Percentiles rank a stretch among this genome's conserved stretches.
These are phyloP conservation scores for Apodospora peruviana DNA, from an alignment of 495 filamentous ascomycete genomes.

Conservation along the genomic window DNA sequence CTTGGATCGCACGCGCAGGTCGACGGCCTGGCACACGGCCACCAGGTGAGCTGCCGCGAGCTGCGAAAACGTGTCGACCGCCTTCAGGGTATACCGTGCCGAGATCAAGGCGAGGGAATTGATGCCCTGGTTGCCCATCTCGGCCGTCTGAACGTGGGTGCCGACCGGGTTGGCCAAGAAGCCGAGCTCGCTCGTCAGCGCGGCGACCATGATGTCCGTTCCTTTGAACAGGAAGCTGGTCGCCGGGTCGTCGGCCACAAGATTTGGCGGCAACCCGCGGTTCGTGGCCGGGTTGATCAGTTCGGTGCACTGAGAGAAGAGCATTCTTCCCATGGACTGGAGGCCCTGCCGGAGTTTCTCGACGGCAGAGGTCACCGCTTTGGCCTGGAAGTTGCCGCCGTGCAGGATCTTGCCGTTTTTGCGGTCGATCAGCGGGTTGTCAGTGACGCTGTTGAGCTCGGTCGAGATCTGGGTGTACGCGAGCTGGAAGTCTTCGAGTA, in stretches of 20 bases:
- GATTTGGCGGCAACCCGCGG: conserved; percentile 47
- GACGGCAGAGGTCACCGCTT: conserved; percentile 42
- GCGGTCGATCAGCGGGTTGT: conserved; percentile 50
- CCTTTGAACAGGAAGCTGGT: conserved; percentile 46
- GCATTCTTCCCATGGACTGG: conserved; percentile 45
- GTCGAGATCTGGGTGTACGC: conserved; percentile 37
- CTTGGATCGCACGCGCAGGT: conserved; percentile 2
- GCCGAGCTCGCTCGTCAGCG: conserved; percentile 43
- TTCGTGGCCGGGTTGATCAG: conserved; percentile 41
- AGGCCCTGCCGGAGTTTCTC: conserved; percentile 41
- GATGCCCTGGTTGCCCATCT: conserved; percentile 47
- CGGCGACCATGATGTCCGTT: conserved; percentile 45
- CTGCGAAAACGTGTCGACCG: conserved; percentile 40
- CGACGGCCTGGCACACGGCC: conserved; percentile 25
- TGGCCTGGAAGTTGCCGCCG: conserved; percentile 54
- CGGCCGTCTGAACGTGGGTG: conserved; percentile 45
- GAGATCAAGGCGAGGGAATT: conserved; percentile 48
- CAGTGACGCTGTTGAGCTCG: conserved; percentile 50
- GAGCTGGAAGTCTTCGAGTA: conserved; percentile 44
- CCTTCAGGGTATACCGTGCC: conserved; percentile 43
- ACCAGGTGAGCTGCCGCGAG: conserved; percentile 38
- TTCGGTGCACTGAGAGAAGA: conserved; percentile 48
- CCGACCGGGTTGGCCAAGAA: conserved; percentile 45
- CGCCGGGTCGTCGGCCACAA: conserved; percentile 44
- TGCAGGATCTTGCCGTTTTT: conserved; percentile 25